phyloP scores from a whole-genome alignment of 768 basidiomycete genomes.

The Pisolithus sp. region DNA sequence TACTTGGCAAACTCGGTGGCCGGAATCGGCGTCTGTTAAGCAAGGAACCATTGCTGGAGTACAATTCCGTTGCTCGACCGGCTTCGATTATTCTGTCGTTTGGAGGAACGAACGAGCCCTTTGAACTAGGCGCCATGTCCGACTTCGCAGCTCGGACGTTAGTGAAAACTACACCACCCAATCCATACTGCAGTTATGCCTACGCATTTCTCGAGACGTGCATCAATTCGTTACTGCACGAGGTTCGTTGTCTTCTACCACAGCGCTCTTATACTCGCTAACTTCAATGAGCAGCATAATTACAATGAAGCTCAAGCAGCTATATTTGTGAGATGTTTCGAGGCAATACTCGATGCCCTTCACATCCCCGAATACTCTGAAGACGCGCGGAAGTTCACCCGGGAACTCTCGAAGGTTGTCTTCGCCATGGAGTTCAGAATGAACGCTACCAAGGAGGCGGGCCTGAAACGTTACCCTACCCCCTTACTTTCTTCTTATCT shows the following conservation, averaged over 20 bases:
- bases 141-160: conserved; percentile 61
- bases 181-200: conserved; percentile 49
- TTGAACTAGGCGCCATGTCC: conserved; percentile 64
- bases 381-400: conserved; percentile 64
- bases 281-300: conserved; percentile 46
- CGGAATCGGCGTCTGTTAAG: conserved; percentile 83
- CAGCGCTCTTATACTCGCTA: not conserved
- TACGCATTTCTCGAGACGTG: conserved; percentile 68
- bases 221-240: conserved; percentile 63
- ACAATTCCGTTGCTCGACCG: conserved; percentile 61
- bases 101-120: conserved; percentile 51
- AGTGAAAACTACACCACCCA: conserved; percentile 35
- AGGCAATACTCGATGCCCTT: conserved; percentile 74
- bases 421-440: conserved; percentile 72
- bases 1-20: conserved; percentile 93
- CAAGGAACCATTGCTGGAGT: conserved; percentile 72
- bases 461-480: conserved; percentile 49
- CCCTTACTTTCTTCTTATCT: conserved; percentile 61
- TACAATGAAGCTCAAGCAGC: conserved; percentile 68
- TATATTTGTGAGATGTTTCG: conserved; percentile 61
- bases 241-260: conserved; percentile 42
- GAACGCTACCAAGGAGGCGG: conserved; percentile 46
- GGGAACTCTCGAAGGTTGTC: conserved; percentile 60
- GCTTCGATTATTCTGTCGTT: conserved; percentile 73
- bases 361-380: conserved; percentile 62